phyloP scores from a whole-genome alignment of 2,329 filamentous ascomycete species.

The Clarireedia monteithiana region DNA sequence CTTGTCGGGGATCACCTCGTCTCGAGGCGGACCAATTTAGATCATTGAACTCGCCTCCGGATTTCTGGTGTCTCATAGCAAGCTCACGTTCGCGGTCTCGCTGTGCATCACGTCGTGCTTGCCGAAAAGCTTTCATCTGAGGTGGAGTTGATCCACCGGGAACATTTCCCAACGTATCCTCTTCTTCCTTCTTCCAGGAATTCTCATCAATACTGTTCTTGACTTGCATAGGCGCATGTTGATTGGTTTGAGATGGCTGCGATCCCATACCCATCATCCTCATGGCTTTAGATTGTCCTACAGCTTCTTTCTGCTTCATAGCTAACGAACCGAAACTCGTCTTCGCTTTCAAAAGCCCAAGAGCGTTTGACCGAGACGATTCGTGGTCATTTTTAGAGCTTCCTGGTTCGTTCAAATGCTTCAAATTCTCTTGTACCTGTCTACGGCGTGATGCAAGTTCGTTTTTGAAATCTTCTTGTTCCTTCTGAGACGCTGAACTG shows the following conservation, averaged over 20 bases:
- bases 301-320: constrained; percentile 36
- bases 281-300: constrained; percentile 41
- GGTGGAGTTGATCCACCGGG: constrained; percentile 15
- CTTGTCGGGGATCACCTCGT: constrained; percentile 4
- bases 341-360: constrained; percentile 58
- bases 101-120: constrained; percentile 27
- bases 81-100: constrained; percentile 26
- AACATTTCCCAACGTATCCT: constrained; percentile 16
- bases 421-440: constrained; percentile 65
- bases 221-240: constrained; percentile 32
- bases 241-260: constrained; percentile 12
- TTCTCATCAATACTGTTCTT: constrained; percentile 28
- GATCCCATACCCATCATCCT: constrained; percentile 53
- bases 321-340: constrained; percentile 60
- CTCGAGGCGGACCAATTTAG: constrained; percentile 12
- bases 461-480: constrained; percentile 63
- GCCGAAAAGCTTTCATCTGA: constrained; percentile 23
- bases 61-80: constrained; percentile 20
- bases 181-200: constrained; percentile 22
- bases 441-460: constrained; percentile 64
- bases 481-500: constrained; percentile 44
- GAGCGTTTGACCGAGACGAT: constrained; percentile 41
- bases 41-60: constrained; percentile 12
- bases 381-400: constrained; percentile 30
- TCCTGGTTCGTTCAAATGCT: constrained; percentile 56